Base-by-base conservation (phyloP, 2,329 filamentous ascomycete genomes). In the Pseudogymnoascus sp. region DNA sequence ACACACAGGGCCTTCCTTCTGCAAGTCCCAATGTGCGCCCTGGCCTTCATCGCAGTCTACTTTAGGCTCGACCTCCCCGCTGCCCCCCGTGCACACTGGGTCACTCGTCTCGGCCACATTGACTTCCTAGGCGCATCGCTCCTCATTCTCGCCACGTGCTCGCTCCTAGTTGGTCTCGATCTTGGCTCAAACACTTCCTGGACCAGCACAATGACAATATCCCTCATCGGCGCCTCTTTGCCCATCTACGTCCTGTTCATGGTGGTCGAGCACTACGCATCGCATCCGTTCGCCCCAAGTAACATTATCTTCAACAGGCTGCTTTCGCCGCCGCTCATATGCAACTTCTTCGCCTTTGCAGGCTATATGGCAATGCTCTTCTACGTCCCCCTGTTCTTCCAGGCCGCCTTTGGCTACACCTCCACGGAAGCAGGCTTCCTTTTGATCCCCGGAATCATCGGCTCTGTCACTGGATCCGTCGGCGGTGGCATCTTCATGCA, bases 371-470 rank as follows among this genome's bases (percentile, higher is more conserved):
- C 83, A 0, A 76, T 81, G 1, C 67, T 89, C 4, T 93, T 91
- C 77, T 90, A 90, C 75, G 77, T 90, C n/a, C 89, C 90, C 1
- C 78, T 93, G 2, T 91, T 89, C 75, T 90, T 89, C 75, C 90
- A 93, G 74, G 89, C 87, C 4, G 86, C 88, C 0, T 79, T 88
- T 60, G 84, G 84, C 4, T 76, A 86, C 24, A 82, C 81, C 3
- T 87, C 90, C 1, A 86, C 87, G 0, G 73, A 79, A 62, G 84
- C 89, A 3, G 89, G 89, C 1, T 65, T 88, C 0, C 77, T 86
- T 35, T 80, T 93, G 16, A 77, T 93, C 33, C 89, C 90, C 0
- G 80, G 80, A 62, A 89, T 90, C 66, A 43, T 86, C 2, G 76
- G 78, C 4, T 83, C 82, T 26, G 88, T 92, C 2, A 72, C 74